Evolutionary conservation across 1,284 basidiomycete genomes (phyloP), one percentile per base, ranked within the genome.

Genomic region (Apiotrichum siamense): DNA sequence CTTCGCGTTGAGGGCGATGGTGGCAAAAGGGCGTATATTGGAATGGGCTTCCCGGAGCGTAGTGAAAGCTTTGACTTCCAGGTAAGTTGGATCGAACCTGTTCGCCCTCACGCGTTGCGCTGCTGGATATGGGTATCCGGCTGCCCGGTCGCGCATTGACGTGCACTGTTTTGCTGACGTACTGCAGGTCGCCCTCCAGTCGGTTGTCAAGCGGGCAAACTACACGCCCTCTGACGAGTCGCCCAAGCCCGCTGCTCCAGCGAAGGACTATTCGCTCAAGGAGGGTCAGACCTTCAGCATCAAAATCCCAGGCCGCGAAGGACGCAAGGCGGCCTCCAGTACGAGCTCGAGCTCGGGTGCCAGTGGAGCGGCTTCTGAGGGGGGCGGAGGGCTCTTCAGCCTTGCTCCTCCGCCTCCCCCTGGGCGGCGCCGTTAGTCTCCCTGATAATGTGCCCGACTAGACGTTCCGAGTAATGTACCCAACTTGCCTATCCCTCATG

Each of bases 251-350:
- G 67, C 79, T 3, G 88, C 85, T 2, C 89, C 87, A 2, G 90
- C 91, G 77, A 88, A 89, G 70, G 94, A 98, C 67, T 97, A 96
- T 70, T 87, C 86, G 31, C 77, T 98, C 61, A 97, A 97, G 69
- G 90, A 93, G 64, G 96, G 96, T 15, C 88, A 98, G 69, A 97
- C 93, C 0, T 93, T 98, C 72, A 86, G 85, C 13, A 93, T 97
- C 66, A 80, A 82, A 44, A 87, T 97, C 52, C 92, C 92, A 9
- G 90, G 90, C 10, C 55, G 71, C 32, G 69, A 70, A 38, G 63
- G 54, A 18, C 48, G 58, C 60, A 60, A 59, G 46, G 29, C 52
- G 10, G 45, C 56, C 20, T 39, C 49, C 3, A 15, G 44, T 10
- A 9, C 36, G 11, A 24, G 33, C 9, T 25, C 37, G 12, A 32